phyloP scores from a whole-genome alignment of 2,329 filamentous ascomycete species.

The Cephalotrichum gorgonifer region DNA sequence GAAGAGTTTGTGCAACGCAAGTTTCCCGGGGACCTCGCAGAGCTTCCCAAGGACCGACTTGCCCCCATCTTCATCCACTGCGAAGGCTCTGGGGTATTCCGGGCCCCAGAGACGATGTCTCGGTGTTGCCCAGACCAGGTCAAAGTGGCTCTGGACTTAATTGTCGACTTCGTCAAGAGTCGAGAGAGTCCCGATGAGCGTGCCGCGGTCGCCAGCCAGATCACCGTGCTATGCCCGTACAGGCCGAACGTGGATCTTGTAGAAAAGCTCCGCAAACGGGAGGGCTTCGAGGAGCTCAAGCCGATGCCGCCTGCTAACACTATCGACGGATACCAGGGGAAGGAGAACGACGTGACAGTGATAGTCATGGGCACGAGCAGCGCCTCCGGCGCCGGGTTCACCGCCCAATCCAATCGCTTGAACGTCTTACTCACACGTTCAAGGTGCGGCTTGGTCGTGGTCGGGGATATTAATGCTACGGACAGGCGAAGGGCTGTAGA shows the following conservation, averaged over 20 bases:
- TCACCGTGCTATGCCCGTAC: slow-evolving; percentile 11
- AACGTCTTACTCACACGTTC: slow-evolving; percentile 12
- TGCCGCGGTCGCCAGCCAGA: slow-evolving; percentile 5
- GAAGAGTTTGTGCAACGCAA: background rate
- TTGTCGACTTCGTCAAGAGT: slow-evolving; percentile 7
- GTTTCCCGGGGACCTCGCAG: background rate
- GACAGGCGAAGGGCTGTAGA: no score
- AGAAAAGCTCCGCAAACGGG: slow-evolving; percentile 2
- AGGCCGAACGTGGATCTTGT: slow-evolving; percentile 9
- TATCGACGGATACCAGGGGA: slow-evolving; percentile 13
- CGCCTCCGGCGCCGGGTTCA: slow-evolving; percentile 9
- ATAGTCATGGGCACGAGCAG: slow-evolving; percentile 11
- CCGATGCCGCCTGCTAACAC: slow-evolving; percentile 7
- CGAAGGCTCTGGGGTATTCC: background rate
- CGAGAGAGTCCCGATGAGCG: no score
- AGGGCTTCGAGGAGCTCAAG: slow-evolving; percentile 6
- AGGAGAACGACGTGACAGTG: slow-evolving; percentile 11
- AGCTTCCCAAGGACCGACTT: slow-evolving; percentile 3
- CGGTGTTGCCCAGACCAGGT: slow-evolving; percentile 10
- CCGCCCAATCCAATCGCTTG: slow-evolving; percentile 6
- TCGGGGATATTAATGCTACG: slow-evolving; percentile 13
- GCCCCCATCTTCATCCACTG: slow-evolving; percentile 12
- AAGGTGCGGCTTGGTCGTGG: slow-evolving; percentile 9
- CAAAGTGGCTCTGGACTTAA: slow-evolving; percentile 10
- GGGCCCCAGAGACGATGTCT: slow-evolving; percentile 2